phyloP scores from a whole-genome alignment of 1,139 yeast genomes.

The Arxiozyma heterogenica region DNA sequence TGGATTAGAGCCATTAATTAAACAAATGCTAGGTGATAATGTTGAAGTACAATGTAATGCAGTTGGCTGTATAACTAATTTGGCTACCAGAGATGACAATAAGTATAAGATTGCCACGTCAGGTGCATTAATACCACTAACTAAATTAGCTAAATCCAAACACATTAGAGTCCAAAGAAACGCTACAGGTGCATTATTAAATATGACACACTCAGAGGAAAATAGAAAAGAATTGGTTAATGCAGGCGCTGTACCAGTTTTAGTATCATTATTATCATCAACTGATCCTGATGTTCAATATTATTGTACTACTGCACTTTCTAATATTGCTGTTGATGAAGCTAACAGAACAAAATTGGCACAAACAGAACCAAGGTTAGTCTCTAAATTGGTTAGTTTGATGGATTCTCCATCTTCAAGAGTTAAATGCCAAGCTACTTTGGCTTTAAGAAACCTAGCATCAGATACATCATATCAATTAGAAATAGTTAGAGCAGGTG shows the following conservation, averaged over 20 bases:
- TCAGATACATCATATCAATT: slow-evolving; percentile 87
- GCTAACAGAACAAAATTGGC: slow-evolving; percentile 79
- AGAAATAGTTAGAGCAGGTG: slow-evolving; percentile 92
- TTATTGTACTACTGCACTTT: slow-evolving; percentile 93
- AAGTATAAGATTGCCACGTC: slow-evolving; percentile 91
- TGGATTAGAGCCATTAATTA: slow-evolving; percentile 87
- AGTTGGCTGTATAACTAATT: slow-evolving; percentile 94
- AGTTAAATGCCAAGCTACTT: slow-evolving; percentile 96
- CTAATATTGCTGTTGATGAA: slow-evolving; percentile 95
- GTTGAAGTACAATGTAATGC: slow-evolving; percentile 99
- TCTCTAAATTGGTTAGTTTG: slow-evolving; percentile 72
- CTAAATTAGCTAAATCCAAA: slow-evolving; percentile 85
- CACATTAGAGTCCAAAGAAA: slow-evolving; percentile 96
- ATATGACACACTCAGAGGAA: slow-evolving; percentile 97
- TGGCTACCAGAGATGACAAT: slow-evolving; percentile 98
- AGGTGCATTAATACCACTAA: slow-evolving; percentile 92
- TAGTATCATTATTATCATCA: slow-evolving; percentile 79
- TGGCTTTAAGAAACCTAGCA: slow-evolving; percentile 90
- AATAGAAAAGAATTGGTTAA: slow-evolving; percentile 93
- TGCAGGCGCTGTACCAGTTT: slow-evolving; percentile 96
- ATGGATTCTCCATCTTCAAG: slow-evolving; percentile 92
- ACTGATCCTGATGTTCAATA: slow-evolving; percentile 96
- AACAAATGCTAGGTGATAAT: slow-evolving; percentile 95
- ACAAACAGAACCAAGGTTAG: slow-evolving; percentile 89
- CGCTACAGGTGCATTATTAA: slow-evolving; percentile 94